phyloP scores from a whole-genome alignment of 257 asterid species.

The Cynanchum wilfordii region DNA sequence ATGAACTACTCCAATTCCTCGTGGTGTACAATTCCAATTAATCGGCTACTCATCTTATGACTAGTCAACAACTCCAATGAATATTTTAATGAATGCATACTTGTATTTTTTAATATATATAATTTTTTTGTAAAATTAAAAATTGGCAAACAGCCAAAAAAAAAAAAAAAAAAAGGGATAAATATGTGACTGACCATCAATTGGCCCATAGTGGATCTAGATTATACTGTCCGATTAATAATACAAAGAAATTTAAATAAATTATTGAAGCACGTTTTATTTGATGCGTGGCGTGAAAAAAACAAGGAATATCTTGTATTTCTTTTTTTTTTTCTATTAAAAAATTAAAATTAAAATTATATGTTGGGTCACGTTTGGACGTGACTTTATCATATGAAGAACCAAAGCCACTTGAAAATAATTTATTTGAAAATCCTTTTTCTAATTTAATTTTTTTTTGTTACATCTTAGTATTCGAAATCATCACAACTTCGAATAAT shows the following conservation, averaged over 20 bases:
- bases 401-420: neutral
- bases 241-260: neutral
- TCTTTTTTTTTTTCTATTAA: neutral
- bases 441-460: no score
- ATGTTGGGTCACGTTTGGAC: constrained; percentile 9
- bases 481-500: no score
- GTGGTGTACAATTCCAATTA: constrained; percentile 3
- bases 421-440: neutral
- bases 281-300: constrained; percentile 19
- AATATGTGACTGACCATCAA: neutral
- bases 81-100: neutral
- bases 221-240: neutral
- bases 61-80: constrained; percentile 4
- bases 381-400: constrained; percentile 2
- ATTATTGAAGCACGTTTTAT: constrained; percentile 25
- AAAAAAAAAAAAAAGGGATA: neutral
- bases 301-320: neutral
- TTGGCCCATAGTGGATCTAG: neutral
- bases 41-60: neutral
- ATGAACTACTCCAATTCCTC: constrained; percentile 13
- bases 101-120: no score
- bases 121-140: no score
- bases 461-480: no score
- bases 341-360: no score
- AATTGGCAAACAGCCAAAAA: neutral